A percentile compares a stretch with the other conserved stretches of the same genome.
phyloP scores from a whole-genome alignment of 495 filamentous ascomycete genomes.

The Aeminium ludgeri region DNA sequence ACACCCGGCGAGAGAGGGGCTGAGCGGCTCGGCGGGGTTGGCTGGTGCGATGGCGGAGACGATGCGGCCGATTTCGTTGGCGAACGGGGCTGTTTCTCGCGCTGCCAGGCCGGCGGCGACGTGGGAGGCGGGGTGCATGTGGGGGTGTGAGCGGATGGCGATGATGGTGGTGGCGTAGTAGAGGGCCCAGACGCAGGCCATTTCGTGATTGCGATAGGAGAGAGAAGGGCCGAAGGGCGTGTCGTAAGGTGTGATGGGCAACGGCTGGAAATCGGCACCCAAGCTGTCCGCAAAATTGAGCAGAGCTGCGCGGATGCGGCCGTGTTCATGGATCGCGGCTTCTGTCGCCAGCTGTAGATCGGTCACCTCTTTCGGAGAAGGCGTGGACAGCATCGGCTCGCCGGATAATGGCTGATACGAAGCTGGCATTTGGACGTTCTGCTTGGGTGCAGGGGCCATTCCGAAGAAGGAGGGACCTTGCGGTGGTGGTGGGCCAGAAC shows the following conservation, averaged over 20 bases:
- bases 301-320: slow-evolving; percentile 53
- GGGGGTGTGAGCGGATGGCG: slow-evolving; percentile 60
- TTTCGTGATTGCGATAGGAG: slow-evolving; percentile 69
- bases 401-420: slow-evolving; percentile 19
- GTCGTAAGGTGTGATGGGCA: slow-evolving; percentile 43
- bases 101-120: slow-evolving; percentile 60
- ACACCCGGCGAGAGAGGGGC: slow-evolving; percentile 62
- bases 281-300: slow-evolving; percentile 45
- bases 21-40: slow-evolving; percentile 39
- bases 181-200: slow-evolving; percentile 69
- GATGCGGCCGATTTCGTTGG: slow-evolving; percentile 64
- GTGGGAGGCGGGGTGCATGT: slow-evolving; percentile 86
- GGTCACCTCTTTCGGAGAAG: not conserved
- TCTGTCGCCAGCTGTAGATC: slow-evolving; percentile 31
- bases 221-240: slow-evolving; percentile 73
- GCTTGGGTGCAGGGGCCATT: slow-evolving; percentile 41
- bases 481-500: not conserved
- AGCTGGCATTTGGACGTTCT: slow-evolving; percentile 34
- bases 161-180: slow-evolving; percentile 71
- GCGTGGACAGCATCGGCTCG: slow-evolving; percentile 5
- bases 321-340: slow-evolving; percentile 66
- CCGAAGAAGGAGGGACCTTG: slow-evolving; percentile 35
- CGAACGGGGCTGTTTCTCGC: slow-evolving; percentile 46
- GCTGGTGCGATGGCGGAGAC: slow-evolving; percentile 58
- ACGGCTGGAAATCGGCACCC: slow-evolving; percentile 58